Evolutionary conservation across 345 rosid genomes (phyloP).

Genomic region (Fremontodendron californicum): DNA sequence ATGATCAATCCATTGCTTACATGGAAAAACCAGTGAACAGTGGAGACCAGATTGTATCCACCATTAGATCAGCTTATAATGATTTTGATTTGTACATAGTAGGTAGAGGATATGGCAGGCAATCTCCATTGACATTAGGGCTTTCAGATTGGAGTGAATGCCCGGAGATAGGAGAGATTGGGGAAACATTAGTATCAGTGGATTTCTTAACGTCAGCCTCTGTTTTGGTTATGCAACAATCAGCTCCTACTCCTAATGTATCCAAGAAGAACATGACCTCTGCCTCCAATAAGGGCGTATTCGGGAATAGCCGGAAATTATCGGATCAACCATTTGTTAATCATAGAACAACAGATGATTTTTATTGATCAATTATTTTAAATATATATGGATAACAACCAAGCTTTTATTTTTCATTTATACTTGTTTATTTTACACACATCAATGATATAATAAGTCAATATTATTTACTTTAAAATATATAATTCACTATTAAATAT

Average conservation of each 20-base stretch:
- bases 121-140: slow-evolving; percentile 29
- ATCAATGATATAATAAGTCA: no score
- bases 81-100: slow-evolving; percentile 30
- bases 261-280: background rate
- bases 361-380: background rate
- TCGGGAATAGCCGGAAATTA: background rate
- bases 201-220: slow-evolving; percentile 27
- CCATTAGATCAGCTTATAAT: slow-evolving; percentile 15
- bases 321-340: background rate
- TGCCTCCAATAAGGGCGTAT: background rate
- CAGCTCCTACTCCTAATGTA: background rate
- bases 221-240: slow-evolving; percentile 41
- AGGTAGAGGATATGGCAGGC: slow-evolving; percentile 31
- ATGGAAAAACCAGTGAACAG: slow-evolving; percentile 25
- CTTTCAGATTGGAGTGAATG: slow-evolving; percentile 34
- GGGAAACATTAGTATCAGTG: slow-evolving; percentile 31
- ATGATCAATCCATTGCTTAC: slow-evolving; percentile 18
- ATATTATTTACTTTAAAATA: no score
- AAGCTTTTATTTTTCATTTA: no score
- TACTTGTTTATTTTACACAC: no score
- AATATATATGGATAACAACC: no score
- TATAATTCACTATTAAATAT: no score
- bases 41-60: slow-evolving; percentile 24
- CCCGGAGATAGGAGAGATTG: slow-evolving; percentile 43
- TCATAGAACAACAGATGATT: background rate